Evolutionary conservation across 352 stramenopile genomes (phyloP).

Genomic region (Globisporangium barbulae): DNA sequence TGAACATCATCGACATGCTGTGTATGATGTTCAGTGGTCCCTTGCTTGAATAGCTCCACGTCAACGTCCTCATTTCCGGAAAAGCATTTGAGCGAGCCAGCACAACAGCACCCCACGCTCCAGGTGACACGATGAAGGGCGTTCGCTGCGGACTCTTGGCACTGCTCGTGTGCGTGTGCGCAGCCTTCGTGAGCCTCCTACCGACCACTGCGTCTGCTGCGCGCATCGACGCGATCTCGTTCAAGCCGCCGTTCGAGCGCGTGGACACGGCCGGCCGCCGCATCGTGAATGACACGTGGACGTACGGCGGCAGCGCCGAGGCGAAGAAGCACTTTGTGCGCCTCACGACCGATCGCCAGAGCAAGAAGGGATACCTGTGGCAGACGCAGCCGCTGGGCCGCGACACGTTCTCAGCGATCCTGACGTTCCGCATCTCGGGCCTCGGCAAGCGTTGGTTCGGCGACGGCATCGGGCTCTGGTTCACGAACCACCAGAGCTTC

Average conservation of each 20-base stretch:
- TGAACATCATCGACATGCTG: background rate
- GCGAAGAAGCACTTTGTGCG: slow-evolving; percentile 87
- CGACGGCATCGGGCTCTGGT: slow-evolving; percentile 81
- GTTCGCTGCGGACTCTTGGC: slow-evolving; percentile 17
- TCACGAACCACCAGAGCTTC: slow-evolving; percentile 63
- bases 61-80: slow-evolving; percentile 1
- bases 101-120: background rate
- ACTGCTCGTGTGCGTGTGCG: slow-evolving; percentile 25
- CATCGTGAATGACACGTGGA: slow-evolving; percentile 76
- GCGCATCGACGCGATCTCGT: slow-evolving; percentile 68
- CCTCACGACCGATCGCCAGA: slow-evolving; percentile 86
- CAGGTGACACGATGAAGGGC: slow-evolving; percentile 6
- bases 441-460: slow-evolving; percentile 82
- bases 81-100: slow-evolving; percentile 4
- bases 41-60: background rate
- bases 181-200: slow-evolving; percentile 27
- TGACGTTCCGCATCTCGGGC: slow-evolving; percentile 84
- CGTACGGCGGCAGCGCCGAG: slow-evolving; percentile 64
- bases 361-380: slow-evolving; percentile 83
- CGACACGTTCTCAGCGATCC: slow-evolving; percentile 56
- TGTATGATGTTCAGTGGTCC: background rate
- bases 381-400: slow-evolving; percentile 47
- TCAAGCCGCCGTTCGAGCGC: slow-evolving; percentile 71
- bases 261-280: slow-evolving; percentile 58
- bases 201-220: slow-evolving; percentile 10